Percentiles rank a stretch among this genome's conserved stretches.
Conservation (phyloP, 2,329 filamentous ascomycete species). For the Aspergillus sp. region DNA sequence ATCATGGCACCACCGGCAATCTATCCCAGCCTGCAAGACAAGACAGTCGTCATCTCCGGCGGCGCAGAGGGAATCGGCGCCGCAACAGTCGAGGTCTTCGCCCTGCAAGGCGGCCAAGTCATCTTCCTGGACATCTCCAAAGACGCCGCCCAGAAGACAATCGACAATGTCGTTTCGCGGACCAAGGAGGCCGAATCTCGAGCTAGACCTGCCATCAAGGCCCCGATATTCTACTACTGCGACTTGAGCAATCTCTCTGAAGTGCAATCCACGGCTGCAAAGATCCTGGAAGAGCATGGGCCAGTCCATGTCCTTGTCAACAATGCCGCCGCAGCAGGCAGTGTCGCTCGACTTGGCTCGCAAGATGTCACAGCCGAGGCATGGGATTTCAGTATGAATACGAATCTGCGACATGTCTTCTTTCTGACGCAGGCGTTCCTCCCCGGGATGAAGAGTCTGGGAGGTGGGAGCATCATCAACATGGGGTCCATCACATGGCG, state of each 20-base stretch:
- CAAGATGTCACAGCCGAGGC: constrained; percentile 40
- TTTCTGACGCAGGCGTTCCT: constrained; percentile 44
- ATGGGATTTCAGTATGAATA: constrained; percentile 47
- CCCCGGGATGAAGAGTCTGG: constrained; percentile 33
- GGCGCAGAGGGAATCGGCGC: constrained; percentile 50
- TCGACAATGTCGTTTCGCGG: constrained; percentile 7
- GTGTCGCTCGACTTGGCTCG: constrained; percentile 15
- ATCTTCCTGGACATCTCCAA: constrained; percentile 46
- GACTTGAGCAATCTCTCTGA: constrained; percentile 41
- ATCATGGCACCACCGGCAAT: constrained; percentile 11
- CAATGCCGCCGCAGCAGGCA: constrained; percentile 31
- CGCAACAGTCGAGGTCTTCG: constrained; percentile 45
- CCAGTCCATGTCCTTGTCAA: constrained; percentile 38
- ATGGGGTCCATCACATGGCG: constrained; percentile 43
- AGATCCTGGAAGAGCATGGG: constrained; percentile 28
- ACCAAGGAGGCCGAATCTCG: neutral
- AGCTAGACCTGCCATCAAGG: neutral
- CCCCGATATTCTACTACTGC: constrained; percentile 45
- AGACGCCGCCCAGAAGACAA: constrained; percentile 25
- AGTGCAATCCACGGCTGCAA: constrained; percentile 27
- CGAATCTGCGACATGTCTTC: constrained; percentile 49
- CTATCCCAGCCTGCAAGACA: constrained; percentile 21
- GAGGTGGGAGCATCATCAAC: constrained; percentile 42
- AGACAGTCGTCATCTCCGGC: constrained; percentile 47
- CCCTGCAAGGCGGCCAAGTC: constrained; percentile 46